Percentiles rank a stretch among this genome's conserved stretches.
These are phyloP conservation scores for Cucumis sativus DNA, from an alignment of 306 rosid genomes.

Conservation along the genomic window Cucumber_9930_V3 NC_026657.2:31778001-31778500, in stretches of 20 bases:
- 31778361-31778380: background rate
- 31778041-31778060: background rate
- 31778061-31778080: constrained; percentile 27
- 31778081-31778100: constrained; percentile 70
- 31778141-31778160: background rate
- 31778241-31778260: background rate
- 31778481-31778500: no score
- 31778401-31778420: no score
- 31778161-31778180: background rate
- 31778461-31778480: no score
- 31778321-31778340: background rate
- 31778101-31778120: constrained; percentile 60
- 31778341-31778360: background rate
- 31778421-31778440: no score
- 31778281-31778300: background rate
- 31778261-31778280: background rate
- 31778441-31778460: no score
- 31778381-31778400: background rate
- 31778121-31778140: constrained; percentile 53
- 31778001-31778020: background rate
- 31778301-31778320: background rate
- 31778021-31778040: background rate
- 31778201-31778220: background rate
- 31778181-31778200: background rate
- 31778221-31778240: background rate